Conservation (phyloP, 139 green algal genomes). For the Tetraselmis chui region DNA sequence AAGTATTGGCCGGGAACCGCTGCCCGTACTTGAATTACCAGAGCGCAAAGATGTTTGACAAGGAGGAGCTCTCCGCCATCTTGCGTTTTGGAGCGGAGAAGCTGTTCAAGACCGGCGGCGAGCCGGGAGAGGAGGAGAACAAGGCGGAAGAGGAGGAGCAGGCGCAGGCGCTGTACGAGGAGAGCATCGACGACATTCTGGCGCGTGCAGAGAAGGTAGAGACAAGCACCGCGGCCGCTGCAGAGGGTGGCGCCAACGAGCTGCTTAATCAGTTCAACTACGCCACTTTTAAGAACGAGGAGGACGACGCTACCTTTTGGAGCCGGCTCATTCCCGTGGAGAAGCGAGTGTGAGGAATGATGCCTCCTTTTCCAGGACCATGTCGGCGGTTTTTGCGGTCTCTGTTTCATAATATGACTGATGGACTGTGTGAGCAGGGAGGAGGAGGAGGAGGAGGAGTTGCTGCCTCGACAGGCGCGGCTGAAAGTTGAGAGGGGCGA, state of each 20-base stretch:
- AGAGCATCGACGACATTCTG: slow-evolving; percentile 90
- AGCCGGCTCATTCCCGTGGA: slow-evolving; percentile 73
- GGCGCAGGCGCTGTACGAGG: slow-evolving; percentile 51
- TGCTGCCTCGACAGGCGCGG: slow-evolving; percentile 27
- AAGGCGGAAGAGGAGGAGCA: slow-evolving; percentile 23
- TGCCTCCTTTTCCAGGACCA: no score
- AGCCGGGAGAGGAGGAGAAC: slow-evolving; percentile 30
- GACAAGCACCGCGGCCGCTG: neutral
- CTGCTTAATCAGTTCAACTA: slow-evolving; percentile 84
- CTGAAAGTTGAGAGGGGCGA: slow-evolving; percentile 1
- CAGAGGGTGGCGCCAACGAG: slow-evolving; percentile 39
- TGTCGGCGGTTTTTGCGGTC: no score
- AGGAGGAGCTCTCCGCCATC: slow-evolving; percentile 93
- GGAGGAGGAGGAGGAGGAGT: slow-evolving; percentile 21
- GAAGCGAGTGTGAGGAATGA: slow-evolving; percentile 28
- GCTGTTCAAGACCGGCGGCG: slow-evolving; percentile 66
- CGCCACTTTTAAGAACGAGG: slow-evolving; percentile 74
- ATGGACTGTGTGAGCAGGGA: no score
- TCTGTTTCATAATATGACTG: no score
- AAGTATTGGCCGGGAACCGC: slow-evolving; percentile 19
- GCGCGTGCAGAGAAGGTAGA: slow-evolving; percentile 77
- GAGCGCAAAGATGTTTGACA: slow-evolving; percentile 74
- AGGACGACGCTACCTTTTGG: slow-evolving; percentile 92
- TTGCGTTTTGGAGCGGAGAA: slow-evolving; percentile 90
- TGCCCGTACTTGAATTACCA: slow-evolving; percentile 23